phyloP scores from a whole-genome alignment of 2,329 filamentous ascomycete genomes.

The Aspergillus sp. region DNA sequence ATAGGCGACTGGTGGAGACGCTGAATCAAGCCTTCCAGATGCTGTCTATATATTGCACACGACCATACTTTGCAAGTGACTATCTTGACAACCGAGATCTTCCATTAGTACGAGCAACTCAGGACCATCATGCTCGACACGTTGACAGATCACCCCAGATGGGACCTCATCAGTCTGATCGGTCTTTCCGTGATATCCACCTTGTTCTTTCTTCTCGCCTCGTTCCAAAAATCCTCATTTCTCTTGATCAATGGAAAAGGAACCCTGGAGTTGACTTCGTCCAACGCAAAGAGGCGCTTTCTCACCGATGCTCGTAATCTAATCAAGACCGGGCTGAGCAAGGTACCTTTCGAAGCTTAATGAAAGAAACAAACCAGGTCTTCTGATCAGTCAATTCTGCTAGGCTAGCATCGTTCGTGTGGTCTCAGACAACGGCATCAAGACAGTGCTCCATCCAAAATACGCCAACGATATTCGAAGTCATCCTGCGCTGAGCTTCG shows the following conservation, averaged over 20 bases:
- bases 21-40: too few relatives aligned
- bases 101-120: too few relatives aligned
- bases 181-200: too few relatives aligned
- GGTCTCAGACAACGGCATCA: conserved; percentile 16
- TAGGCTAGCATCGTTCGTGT: conserved; percentile 14
- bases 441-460: conserved; percentile 15
- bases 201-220: not conserved
- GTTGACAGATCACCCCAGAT: too few relatives aligned
- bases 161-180: too few relatives aligned
- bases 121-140: too few relatives aligned
- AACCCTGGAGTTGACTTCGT: not conserved
- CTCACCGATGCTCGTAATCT: not conserved
- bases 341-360: not conserved
- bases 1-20: too few relatives aligned
- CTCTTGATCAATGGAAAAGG: not conserved
- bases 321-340: not conserved
- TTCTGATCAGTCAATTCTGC: not conserved
- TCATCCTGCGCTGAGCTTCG: conserved; percentile 13
- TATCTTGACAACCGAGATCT: too few relatives aligned
- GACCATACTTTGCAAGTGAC: too few relatives aligned
- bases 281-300: not conserved
- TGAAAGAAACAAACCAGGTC: not conserved
- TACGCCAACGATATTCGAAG: conserved; percentile 20
- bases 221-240: not conserved
- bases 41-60: too few relatives aligned